Evolutionary conservation across 2,329 filamentous ascomycete genomes (phyloP).

Genomic region (Calonectria naviculata): DNA sequence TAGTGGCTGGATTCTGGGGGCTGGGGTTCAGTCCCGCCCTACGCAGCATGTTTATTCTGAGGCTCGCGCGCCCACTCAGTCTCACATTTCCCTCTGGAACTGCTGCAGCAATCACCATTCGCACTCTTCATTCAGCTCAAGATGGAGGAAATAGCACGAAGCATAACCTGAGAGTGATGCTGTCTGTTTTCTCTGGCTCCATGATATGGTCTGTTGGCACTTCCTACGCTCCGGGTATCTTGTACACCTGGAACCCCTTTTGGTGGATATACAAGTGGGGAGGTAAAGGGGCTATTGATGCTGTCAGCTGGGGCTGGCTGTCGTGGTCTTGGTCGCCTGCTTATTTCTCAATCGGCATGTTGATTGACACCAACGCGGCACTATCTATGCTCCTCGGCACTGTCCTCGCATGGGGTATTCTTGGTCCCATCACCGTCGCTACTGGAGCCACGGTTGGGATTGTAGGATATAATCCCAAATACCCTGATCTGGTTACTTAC

Average conservation of each 20-base stretch:
- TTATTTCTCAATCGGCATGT: constrained; percentile 63
- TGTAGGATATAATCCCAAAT: constrained; percentile 24
- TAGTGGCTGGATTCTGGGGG: constrained; percentile 41
- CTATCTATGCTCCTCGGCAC: constrained; percentile 65
- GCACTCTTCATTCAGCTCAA: constrained; percentile 65
- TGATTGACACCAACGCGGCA: constrained; percentile 62
- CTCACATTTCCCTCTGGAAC: constrained; percentile 67
- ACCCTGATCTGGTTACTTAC: neutral
- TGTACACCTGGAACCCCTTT: constrained; percentile 66
- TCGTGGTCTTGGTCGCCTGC: constrained; percentile 64
- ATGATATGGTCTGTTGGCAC: constrained; percentile 63
- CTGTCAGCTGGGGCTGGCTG: constrained; percentile 71
- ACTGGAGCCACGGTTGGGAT: constrained; percentile 62
- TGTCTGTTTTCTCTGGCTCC: constrained; percentile 57
- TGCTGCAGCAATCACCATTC: constrained; percentile 68
- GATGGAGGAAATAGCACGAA: constrained; percentile 60
- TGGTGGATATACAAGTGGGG: constrained; percentile 64
- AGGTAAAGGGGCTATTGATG: constrained; percentile 59
- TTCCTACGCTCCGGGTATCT: constrained; percentile 66
- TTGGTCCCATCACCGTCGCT: constrained; percentile 54
- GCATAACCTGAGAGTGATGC: constrained; percentile 54
- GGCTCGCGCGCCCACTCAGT: constrained; percentile 66
- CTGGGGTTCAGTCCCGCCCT: constrained; percentile 69
- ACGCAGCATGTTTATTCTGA: constrained; percentile 74
- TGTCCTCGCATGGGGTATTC: constrained; percentile 64